These are phyloP conservation scores for Agaricus subrufescens DNA, from an alignment of 768 basidiomycete genomes.

Conservation along the genomic window DNA sequence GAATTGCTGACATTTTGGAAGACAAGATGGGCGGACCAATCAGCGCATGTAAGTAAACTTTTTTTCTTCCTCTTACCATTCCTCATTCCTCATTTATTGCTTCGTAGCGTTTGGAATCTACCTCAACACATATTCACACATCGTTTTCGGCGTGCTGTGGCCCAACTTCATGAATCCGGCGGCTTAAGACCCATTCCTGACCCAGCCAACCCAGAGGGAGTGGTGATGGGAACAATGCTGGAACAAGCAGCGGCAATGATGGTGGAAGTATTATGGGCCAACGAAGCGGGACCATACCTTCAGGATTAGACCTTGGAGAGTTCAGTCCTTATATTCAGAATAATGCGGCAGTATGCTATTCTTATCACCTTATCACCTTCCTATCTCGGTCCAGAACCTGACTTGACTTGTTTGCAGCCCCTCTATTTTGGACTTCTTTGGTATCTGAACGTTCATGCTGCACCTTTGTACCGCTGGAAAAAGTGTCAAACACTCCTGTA, in stretches of 20 bases:
- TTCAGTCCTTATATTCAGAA: conserved; percentile 45
- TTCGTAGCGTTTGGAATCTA: conserved; percentile 39
- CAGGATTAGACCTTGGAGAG: conserved; percentile 40
- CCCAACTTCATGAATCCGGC: conserved; percentile 27
- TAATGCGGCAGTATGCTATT: conserved; percentile 36
- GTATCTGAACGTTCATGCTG: conserved; percentile 90
- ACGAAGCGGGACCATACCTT: conserved; percentile 31
- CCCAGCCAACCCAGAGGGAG: conserved; percentile 20
- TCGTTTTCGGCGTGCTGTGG: conserved; percentile 35
- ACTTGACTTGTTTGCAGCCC: conserved; percentile 56
- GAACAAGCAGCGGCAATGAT: conserved; percentile 17
- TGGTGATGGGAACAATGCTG: conserved; percentile 17
- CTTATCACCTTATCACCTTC: conserved; percentile 7
- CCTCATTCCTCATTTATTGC: neutral
- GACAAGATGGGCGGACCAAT: conserved; percentile 53
- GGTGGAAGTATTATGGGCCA: conserved; percentile 25
- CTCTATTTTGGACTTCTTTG: conserved; percentile 81
- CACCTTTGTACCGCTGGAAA: conserved; percentile 75
- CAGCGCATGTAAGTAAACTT: conserved; percentile 39
- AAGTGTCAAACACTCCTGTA: conserved; percentile 80
- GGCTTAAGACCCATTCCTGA: conserved; percentile 16
- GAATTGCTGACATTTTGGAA: conserved; percentile 39
- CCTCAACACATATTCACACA: conserved; percentile 32
- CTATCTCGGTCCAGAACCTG: conserved; percentile 15
- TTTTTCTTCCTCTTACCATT: conserved; percentile 9